phyloP scores from a whole-genome alignment of 2,329 filamentous ascomycete genomes.

The Pyrenophora tritici-repentis region DNA sequence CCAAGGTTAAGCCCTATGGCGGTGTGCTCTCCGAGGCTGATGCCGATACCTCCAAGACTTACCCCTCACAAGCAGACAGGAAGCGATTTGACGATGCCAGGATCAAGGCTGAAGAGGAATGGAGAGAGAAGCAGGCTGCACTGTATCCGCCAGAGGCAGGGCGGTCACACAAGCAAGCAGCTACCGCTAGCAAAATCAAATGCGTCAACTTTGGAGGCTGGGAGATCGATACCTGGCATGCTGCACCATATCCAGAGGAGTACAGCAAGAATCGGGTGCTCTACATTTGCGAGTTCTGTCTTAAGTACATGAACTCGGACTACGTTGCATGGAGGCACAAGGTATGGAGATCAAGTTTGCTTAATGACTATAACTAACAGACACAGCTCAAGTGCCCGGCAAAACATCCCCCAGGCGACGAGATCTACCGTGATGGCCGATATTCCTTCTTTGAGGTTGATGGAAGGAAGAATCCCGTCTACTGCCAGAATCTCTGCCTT shows the following conservation, averaged over 20 bases:
- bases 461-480: constrained; percentile 95
- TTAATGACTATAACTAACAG: constrained; percentile 26
- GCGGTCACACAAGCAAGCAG: constrained; percentile 66
- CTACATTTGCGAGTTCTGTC: constrained; percentile 99
- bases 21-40: constrained; percentile 88
- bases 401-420: constrained; percentile 95
- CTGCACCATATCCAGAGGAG: constrained; percentile 95
- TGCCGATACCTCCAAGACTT: constrained; percentile 86
- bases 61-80: constrained; percentile 79
- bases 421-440: constrained; percentile 91
- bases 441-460: constrained; percentile 98
- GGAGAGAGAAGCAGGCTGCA: constrained; percentile 70
- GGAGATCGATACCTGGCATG: constrained; percentile 99
- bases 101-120: constrained; percentile 88
- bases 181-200: constrained; percentile 93
- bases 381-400: constrained; percentile 77
- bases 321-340: constrained; percentile 98
- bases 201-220: constrained; percentile 97
- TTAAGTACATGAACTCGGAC: constrained; percentile 99
- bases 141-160: constrained; percentile 70
- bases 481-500: constrained; percentile 96
- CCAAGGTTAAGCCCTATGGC: constrained; percentile 92
- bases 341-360: constrained; percentile 33
- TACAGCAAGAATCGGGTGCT: constrained; percentile 95
- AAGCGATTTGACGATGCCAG: constrained; percentile 88